A percentile compares a stretch with the other conserved stretches of the same genome.
Evolutionary conservation across 2,329 filamentous ascomycete genomes (phyloP).

Genomic region (Cladophialophora immunda): DNA sequence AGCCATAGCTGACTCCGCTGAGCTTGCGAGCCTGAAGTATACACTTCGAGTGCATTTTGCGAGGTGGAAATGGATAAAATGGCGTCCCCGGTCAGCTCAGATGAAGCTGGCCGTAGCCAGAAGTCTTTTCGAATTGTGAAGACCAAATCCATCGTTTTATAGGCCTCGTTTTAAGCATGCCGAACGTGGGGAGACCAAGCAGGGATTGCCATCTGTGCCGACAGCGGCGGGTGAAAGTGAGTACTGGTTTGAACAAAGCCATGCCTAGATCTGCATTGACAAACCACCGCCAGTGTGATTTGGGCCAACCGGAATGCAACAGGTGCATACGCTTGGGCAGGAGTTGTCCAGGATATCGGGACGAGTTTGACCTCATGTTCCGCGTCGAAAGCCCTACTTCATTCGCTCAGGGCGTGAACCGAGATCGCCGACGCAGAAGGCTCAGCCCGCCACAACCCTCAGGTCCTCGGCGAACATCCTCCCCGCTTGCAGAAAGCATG

Average conservation of each 20-base stretch:
- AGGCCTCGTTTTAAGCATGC: conserved; percentile 24
- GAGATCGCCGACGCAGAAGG: conserved; percentile 28
- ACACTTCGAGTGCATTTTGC: conserved; percentile 18
- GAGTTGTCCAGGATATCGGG: conserved; percentile 45
- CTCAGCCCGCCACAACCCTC: neutral
- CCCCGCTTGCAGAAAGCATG: neutral
- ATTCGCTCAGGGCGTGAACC: conserved; percentile 21
- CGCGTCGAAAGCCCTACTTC: conserved; percentile 41
- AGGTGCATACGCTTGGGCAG: conserved; percentile 41
- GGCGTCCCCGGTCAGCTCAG: neutral
- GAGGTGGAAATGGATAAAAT: conserved; percentile 21
- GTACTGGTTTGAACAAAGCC: conserved; percentile 13
- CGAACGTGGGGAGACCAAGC: conserved; percentile 38
- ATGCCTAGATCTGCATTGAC: conserved; percentile 18
- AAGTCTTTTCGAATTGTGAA: conserved; percentile 4
- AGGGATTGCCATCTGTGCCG: conserved; percentile 37
- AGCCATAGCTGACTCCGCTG: neutral
- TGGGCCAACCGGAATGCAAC: conserved; percentile 34
- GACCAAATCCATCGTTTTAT: neutral
- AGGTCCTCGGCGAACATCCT: neutral
- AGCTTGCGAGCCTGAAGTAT: conserved; percentile 5
- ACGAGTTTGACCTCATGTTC: conserved; percentile 46
- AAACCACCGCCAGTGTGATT: conserved; percentile 29
- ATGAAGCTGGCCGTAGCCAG: neutral
- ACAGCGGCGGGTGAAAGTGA: conserved; percentile 36